phyloP scores from a whole-genome alignment of 2,329 filamentous ascomycete species.

The Mariannaea elegans region DNA sequence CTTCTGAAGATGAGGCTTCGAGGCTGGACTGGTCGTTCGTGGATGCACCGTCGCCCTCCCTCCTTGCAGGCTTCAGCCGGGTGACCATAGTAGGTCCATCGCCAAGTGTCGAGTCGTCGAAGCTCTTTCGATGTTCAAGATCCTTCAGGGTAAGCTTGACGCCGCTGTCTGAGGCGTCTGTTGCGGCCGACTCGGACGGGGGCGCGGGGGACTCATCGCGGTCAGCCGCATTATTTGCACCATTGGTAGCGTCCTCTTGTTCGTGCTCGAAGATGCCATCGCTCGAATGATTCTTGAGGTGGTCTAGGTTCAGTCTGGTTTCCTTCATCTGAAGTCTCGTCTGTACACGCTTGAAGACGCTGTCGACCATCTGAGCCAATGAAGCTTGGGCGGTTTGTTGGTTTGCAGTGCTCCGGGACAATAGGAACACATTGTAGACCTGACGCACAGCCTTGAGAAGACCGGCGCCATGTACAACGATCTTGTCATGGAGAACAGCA shows the following conservation, averaged over 20 bases:
- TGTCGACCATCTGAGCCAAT: conserved; percentile 97
- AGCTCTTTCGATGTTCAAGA: conserved; percentile 73
- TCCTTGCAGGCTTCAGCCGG: conserved; percentile 61
- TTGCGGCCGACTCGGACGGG: conserved; percentile 37
- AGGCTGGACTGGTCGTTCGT: conserved; percentile 62
- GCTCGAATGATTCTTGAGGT: conserved; percentile 62
- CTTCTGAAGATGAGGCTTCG: conserved; percentile 65
- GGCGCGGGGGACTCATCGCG: conserved; percentile 47
- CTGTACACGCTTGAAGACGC: conserved; percentile 95
- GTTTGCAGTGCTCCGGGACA: conserved; percentile 92
- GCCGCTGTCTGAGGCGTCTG: conserved; percentile 47
- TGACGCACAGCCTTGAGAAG: conserved; percentile 95
- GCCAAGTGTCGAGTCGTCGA: conserved; percentile 72
- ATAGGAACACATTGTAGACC: conserved; percentile 98
- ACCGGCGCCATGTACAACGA: conserved; percentile 96
- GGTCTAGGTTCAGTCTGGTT: conserved; percentile 68
- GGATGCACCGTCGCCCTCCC: conserved; percentile 51
- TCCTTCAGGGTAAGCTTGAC: conserved; percentile 73
- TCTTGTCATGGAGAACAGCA: conserved; percentile 97
- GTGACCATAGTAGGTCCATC: conserved; percentile 75
- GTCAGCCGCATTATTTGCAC: conserved; percentile 50
- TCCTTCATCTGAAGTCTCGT: conserved; percentile 88
- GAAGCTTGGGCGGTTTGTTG: conserved; percentile 98
- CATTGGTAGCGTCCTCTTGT: conserved; percentile 52
- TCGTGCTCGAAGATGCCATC: conserved; percentile 61